Evolutionary conservation across 225 moss, liverwort and hornwort genomes (phyloP), one percentile per base, ranked within the genome.

Genomic region (Straminergon stramineum): DNA sequence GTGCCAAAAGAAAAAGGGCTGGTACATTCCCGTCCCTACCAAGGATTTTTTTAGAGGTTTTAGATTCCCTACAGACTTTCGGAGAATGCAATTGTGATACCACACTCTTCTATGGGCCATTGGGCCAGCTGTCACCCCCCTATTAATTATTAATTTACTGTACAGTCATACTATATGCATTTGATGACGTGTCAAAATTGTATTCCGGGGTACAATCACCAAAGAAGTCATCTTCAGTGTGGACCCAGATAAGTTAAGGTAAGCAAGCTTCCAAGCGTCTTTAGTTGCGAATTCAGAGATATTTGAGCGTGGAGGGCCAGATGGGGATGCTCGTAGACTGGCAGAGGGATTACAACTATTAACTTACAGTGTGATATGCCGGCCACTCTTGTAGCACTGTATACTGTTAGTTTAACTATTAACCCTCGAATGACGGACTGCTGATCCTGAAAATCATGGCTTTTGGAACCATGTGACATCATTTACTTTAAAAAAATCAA

Each of bases 11-110:
- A n/a, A n/a, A n/a, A n/a, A n/a, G n/a, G n/a, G n/a, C n/a, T n/a
- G n/a, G 9, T 48, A 48, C 48, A 48, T 17, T 10, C 2, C 6
- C 10, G 0, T 28, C 17, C 2, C 28, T 28, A 28, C 1, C 1
- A 35, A 35, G 15, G 8, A 22, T 56, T 56, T 55, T 56, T 55
- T 10, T 6, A 10, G 6, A 2, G 5, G 3, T 78, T 15, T 35
- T 15, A 34, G 9, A 48, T 9, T 48, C 48, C 48, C 48, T 48
- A 48, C 48, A 48, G 48, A 55, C 5, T 24, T 52, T 24, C 2
- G 0, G 2, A 16, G 10, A 77, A 77, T 53, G 79, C 37, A 79
- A n/a, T 27, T 79, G 58, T 79, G 26, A 11, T 26, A 58, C 11
- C 11, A 2, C n/a, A n/a, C 39, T n/a, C 39, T 39, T 57, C 11